Conservation (phyloP, 306 rosid species). For the Pyrus communis region DNA sequence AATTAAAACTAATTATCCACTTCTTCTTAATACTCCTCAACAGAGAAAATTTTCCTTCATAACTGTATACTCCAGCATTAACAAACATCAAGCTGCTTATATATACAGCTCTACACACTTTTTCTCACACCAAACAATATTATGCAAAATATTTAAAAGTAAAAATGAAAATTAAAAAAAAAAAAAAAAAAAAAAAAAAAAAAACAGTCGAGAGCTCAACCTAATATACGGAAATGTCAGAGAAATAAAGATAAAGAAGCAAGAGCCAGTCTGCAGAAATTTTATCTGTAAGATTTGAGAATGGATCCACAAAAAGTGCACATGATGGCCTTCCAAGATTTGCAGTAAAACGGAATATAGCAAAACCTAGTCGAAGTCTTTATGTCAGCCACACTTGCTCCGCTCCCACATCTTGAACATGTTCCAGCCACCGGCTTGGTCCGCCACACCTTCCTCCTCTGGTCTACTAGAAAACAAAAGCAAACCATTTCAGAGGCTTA, state of each 20-base stretch:
- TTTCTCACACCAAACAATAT: not conserved
- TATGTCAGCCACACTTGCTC: slow-evolving; percentile 77
- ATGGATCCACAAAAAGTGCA: slow-evolving; percentile 80
- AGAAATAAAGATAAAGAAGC: not conserved
- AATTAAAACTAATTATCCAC: not conserved
- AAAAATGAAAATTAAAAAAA: too few relatives aligned
- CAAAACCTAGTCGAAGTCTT: slow-evolving; percentile 62
- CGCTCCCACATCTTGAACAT: slow-evolving; percentile 65
- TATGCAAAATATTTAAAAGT: not conserved
- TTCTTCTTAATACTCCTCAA: not conserved
- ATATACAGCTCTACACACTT: not conserved
- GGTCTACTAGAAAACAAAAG: slow-evolving; percentile 72
- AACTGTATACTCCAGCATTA: not conserved
- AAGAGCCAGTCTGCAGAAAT: not conserved
- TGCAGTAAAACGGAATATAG: slow-evolving; percentile 51
- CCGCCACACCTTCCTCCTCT: slow-evolving; percentile 45
- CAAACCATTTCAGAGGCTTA: slow-evolving; percentile 40
- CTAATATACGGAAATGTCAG: not conserved
- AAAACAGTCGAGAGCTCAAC: not conserved
- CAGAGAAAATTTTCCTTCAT: not conserved
- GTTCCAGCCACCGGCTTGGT: slow-evolving; percentile 77
- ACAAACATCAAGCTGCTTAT: not conserved
- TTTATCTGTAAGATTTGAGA: slow-evolving; percentile 59
- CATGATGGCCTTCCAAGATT: slow-evolving; percentile 59
- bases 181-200: too few relatives aligned